Percentiles rank a stretch among this genome's conserved stretches.
Evolutionary conservation across 192 early-diverging fungal species (phyloP).

Genomic region (Coemansia guatemalensis): DNA sequence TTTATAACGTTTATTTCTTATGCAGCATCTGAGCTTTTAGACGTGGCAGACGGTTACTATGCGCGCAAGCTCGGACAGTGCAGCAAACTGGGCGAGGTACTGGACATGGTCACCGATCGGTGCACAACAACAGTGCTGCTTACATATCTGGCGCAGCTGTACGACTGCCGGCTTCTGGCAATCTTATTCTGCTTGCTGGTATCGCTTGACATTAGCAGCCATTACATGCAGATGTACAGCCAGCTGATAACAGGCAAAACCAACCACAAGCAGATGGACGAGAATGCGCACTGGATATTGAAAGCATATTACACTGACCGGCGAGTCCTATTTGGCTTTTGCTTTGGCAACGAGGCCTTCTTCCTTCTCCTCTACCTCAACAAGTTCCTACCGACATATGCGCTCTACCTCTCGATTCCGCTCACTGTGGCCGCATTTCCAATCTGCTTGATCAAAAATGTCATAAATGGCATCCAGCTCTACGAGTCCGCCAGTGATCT

Average conservation of each 20-base stretch:
- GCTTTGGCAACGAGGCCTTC: constrained; percentile 88
- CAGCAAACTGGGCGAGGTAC: constrained; percentile 94
- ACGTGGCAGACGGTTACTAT: constrained; percentile 88
- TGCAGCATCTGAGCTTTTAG: constrained; percentile 66
- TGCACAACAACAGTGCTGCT: constrained; percentile 92
- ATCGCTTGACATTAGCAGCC: constrained; percentile 90
- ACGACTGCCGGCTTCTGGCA: constrained; percentile 58
- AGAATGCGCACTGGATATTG: constrained; percentile 72
- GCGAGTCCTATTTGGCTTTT: constrained; percentile 85
- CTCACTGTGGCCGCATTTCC: constrained; percentile 58
- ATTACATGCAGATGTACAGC: constrained; percentile 99
- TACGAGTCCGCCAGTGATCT: constrained; percentile 78
- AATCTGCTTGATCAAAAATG: constrained; percentile 84
- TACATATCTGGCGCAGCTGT: constrained; percentile 73
- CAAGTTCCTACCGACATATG: constrained; percentile 31
- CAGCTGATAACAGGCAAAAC: constrained; percentile 79
- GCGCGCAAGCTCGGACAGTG: constrained; percentile 93
- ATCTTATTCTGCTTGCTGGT: constrained; percentile 90
- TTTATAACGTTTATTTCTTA: constrained; percentile 75
- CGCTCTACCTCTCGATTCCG: constrained; percentile 20
- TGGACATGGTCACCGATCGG: constrained; percentile 99
- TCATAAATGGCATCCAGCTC: constrained; percentile 93
- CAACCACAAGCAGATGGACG: constrained; percentile 88
- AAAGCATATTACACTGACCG: constrained; percentile 92
- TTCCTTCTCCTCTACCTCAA: constrained; percentile 88